phyloP scores from a whole-genome alignment of 2,329 filamentous ascomycete species.

The Fusarium piperis region DNA sequence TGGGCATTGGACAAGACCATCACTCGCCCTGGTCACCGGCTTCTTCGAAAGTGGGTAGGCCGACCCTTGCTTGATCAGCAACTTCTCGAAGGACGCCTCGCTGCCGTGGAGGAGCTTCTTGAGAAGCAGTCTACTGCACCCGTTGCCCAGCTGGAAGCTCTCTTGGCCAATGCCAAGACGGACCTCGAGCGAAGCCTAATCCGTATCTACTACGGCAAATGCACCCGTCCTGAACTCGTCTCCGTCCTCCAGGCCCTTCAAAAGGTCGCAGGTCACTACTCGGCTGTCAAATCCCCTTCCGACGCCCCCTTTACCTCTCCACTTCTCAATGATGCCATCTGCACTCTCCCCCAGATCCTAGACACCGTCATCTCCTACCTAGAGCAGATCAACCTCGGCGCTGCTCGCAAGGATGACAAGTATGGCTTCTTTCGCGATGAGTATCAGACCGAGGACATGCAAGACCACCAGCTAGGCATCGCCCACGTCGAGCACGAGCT shows the following conservation, averaged over 20 bases:
- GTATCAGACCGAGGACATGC: constrained; percentile 88
- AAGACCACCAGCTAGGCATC: constrained; percentile 89
- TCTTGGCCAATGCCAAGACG: constrained; percentile 76
- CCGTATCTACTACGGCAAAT: constrained; percentile 97
- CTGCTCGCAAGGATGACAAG: constrained; percentile 89
- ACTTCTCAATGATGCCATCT: constrained; percentile 76
- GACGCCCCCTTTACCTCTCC: constrained; percentile 78
- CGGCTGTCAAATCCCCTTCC: constrained; percentile 68
- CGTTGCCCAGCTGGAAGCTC: constrained; percentile 77
- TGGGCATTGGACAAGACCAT: constrained; percentile 95
- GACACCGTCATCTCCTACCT: constrained; percentile 78
- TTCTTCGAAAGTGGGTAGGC: constrained; percentile 95
- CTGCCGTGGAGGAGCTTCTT: constrained; percentile 87
- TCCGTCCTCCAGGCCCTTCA: constrained; percentile 87
- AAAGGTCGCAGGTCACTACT: constrained; percentile 80
- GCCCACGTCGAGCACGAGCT: constrained; percentile 92
- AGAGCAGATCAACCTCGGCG: constrained; percentile 84
- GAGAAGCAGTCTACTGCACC: constrained; percentile 71
- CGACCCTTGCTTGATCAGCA: constrained; percentile 82
- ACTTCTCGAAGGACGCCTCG: constrained; percentile 79
- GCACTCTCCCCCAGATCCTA: constrained; percentile 79
- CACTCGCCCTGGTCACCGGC: constrained; percentile 86
- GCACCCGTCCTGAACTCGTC: constrained; percentile 87
- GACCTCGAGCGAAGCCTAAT: constrained; percentile 95
- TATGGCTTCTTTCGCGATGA: constrained; percentile 92